A percentile compares a stretch with the other conserved stretches of the same genome.
Conservation (phyloP, 768 basidiomycete genomes). For the Pulveroboletus sp. region DNA sequence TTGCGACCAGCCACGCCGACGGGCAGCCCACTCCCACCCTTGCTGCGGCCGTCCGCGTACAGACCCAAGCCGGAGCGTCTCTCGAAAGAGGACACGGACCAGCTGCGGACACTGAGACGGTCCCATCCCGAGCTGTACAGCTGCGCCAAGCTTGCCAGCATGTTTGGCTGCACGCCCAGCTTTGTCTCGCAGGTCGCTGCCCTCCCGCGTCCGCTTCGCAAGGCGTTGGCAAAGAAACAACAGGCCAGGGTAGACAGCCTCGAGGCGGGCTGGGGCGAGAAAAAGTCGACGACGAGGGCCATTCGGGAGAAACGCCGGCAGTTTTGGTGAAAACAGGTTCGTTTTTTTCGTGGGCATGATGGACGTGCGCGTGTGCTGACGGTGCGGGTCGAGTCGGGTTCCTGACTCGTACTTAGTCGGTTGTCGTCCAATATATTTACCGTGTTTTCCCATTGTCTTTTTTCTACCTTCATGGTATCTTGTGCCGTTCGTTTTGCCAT, state of each 20-base stretch:
- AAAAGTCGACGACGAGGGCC: slow-evolving; percentile 57
- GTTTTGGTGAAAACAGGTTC: slow-evolving; percentile 55
- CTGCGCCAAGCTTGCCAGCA: slow-evolving; percentile 64
- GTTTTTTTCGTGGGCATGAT: neutral
- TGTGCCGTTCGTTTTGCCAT: neutral
- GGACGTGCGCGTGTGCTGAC: too few relatives aligned
- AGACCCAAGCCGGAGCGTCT: slow-evolving; percentile 37
- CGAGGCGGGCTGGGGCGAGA: slow-evolving; percentile 69
- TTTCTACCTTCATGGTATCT: slow-evolving; percentile 4
- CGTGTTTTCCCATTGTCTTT: neutral
- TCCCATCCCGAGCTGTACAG: slow-evolving; percentile 60
- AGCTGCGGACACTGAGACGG: slow-evolving; percentile 57
- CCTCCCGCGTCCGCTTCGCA: slow-evolving; percentile 50
- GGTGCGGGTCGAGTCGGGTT: neutral
- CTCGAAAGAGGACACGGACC: slow-evolving; percentile 50
- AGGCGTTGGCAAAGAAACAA: slow-evolving; percentile 39
- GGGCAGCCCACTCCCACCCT: slow-evolving; percentile 43
- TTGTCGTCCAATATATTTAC: too few relatives aligned
- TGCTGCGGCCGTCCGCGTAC: slow-evolving; percentile 42
- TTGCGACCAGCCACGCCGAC: slow-evolving; percentile 41
- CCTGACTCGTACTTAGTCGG: neutral
- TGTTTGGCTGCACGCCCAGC: slow-evolving; percentile 68
- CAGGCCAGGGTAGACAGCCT: slow-evolving; percentile 46
- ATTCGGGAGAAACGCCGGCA: slow-evolving; percentile 65
- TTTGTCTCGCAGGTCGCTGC: slow-evolving; percentile 69